These are phyloP conservation scores for Microbotryum lychnidis-dioicae DNA, from an alignment of 1,284 basidiomycete genomes.

Conservation along the genomic window DNA sequence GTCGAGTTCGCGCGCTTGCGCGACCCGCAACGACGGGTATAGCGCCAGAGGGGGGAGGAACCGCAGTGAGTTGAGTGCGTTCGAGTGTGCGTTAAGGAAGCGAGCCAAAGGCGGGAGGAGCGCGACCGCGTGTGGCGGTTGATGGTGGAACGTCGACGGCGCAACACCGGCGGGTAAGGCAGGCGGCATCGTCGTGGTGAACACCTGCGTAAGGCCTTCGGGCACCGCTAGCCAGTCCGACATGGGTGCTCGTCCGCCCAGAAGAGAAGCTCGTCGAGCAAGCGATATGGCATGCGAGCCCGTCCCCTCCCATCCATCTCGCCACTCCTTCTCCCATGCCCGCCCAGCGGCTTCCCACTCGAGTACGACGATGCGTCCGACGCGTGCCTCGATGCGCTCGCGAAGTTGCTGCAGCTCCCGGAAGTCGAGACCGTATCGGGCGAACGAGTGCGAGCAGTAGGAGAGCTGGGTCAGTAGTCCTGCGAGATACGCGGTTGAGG, in stretches of 20 bases:
- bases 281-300: conserved; percentile 18
- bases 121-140: conserved; percentile 58
- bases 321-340: conserved; percentile 31
- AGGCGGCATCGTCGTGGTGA: conserved; percentile 20
- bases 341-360: conserved; percentile 24
- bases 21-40: conserved; percentile 14
- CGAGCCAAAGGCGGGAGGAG: conserved; percentile 69
- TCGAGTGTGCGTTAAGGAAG: conserved; percentile 64
- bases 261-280: conserved; percentile 34
- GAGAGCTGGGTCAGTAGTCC: conserved; percentile 83
- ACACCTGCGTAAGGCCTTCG: conserved; percentile 34
- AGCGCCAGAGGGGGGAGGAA: conserved; percentile 63
- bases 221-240: conserved; percentile 41
- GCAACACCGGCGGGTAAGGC: neutral
- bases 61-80: conserved; percentile 69
- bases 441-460: conserved; percentile 84
- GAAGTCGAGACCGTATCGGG: conserved; percentile 84
- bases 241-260: conserved; percentile 37
- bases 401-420: conserved; percentile 36
- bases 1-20: conserved; percentile 24
- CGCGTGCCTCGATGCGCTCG: conserved; percentile 54
- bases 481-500: conserved; percentile 59
- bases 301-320: conserved; percentile 21
- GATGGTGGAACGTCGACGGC: conserved; percentile 21
- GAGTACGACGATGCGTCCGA: conserved; percentile 53